Percentiles rank a stretch among this genome's conserved stretches.
Evolutionary conservation across 225 moss, liverwort and hornwort genomes (phyloP).

Genomic region (Rhytidiadelphus loreus): DNA sequence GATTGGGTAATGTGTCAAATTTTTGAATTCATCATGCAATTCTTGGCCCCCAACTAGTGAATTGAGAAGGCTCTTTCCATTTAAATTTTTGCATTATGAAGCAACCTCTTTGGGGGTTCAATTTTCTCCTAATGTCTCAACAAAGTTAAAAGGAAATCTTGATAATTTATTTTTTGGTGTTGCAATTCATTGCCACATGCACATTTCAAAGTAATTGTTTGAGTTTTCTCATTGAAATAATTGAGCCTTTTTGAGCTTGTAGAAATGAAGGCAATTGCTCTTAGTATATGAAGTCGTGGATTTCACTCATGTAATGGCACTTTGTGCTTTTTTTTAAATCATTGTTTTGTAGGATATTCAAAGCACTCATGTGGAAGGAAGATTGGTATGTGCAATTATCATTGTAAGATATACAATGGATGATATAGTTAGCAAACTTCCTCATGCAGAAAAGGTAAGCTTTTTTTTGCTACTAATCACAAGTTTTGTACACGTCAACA

Average conservation of each 20-base stretch:
- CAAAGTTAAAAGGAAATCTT: background rate
- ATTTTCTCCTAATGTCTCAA: no score
- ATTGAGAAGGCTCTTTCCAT: no score
- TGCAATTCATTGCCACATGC: background rate
- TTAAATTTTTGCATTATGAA: no score
- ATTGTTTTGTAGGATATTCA: background rate
- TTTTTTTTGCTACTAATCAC: background rate
- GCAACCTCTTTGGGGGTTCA: no score
- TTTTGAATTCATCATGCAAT: no score
- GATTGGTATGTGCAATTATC: no score
- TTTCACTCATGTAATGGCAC: accelerated
- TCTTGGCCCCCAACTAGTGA: no score
- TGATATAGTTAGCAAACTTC: accelerated
- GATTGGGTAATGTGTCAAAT: no score
- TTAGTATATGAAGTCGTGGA: background rate
- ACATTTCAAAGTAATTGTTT: background rate
- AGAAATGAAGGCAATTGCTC: no score
- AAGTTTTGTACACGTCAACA: background rate
- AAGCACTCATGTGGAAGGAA: background rate
- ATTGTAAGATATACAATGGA: background rate
- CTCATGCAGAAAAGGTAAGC: background rate
- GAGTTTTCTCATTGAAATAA: background rate
- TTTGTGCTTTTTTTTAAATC: accelerated
- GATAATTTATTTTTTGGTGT: background rate
- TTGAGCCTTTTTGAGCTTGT: background rate